phyloP scores from a whole-genome alignment of 495 filamentous ascomycete genomes.

The Aspergillus leporis region DNA sequence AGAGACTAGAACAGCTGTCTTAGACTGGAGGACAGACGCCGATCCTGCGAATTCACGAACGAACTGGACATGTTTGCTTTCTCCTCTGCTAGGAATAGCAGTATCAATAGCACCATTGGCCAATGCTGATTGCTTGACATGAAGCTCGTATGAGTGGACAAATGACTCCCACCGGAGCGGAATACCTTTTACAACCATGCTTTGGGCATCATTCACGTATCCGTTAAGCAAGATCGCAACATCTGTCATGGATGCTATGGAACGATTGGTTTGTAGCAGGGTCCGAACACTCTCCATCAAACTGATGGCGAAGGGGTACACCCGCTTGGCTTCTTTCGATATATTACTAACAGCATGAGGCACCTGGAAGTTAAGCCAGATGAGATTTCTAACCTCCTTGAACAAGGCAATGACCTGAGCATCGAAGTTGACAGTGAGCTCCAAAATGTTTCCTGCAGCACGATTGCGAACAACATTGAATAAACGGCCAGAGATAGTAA shows the following conservation, averaged over 20 bases:
- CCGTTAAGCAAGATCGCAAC: constrained; percentile 85
- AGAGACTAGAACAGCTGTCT: constrained; percentile 71
- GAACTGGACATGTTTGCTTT: constrained; percentile 94
- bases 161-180: constrained; percentile 95
- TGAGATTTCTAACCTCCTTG: constrained; percentile 96
- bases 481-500: constrained; percentile 86
- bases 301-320: constrained; percentile 96
- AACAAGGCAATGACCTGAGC: constrained; percentile 94
- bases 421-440: constrained; percentile 94
- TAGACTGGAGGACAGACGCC: constrained; percentile 81
- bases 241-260: constrained; percentile 78
- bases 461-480: constrained; percentile 88
- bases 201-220: constrained; percentile 84
- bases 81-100: constrained; percentile 56
- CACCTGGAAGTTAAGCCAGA: constrained; percentile 89
- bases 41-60: constrained; percentile 87
- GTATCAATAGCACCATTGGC: constrained; percentile 60
- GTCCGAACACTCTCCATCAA: constrained; percentile 97
- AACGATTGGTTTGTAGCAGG: constrained; percentile 78
- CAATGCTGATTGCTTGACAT: constrained; percentile 70
- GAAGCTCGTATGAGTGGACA: constrained; percentile 91
- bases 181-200: constrained; percentile 78
- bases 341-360: constrained; percentile 92
- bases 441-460: constrained; percentile 78
- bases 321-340: constrained; percentile 93